phyloP scores from a whole-genome alignment of 1,284 basidiomycete genomes.

The Rhodofomes roseus region DNA sequence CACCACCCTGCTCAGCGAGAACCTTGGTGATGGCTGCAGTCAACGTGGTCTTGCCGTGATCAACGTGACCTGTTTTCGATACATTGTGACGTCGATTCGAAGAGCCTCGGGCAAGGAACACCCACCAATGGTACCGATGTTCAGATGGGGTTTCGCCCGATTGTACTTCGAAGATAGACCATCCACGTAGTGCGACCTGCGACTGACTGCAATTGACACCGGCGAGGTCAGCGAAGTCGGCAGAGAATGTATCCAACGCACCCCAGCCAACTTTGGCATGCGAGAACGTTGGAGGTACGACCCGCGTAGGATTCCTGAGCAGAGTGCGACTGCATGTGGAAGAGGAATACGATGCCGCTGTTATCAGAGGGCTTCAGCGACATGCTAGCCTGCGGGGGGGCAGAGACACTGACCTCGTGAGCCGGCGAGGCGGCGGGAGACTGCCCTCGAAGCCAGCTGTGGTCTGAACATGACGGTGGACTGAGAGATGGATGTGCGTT shows the following conservation, averaged over 20 bases:
- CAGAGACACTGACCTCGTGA: constrained; percentile 39
- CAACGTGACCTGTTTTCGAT: constrained; percentile 70
- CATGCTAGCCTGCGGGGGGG: not conserved
- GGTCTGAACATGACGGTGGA: constrained; percentile 35
- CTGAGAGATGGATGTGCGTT: constrained; percentile 6
- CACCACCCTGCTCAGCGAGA: constrained; percentile 77
- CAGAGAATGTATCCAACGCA: constrained; percentile 9
- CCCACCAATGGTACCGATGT: constrained; percentile 90
- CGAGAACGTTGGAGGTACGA: constrained; percentile 15
- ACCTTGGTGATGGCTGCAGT: constrained; percentile 99
- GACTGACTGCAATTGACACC: constrained; percentile 27
- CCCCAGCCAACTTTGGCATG: constrained; percentile 19
- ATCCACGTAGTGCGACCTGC: constrained; percentile 78
- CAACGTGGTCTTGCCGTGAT: constrained; percentile 95
- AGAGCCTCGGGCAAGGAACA: constrained; percentile 8
- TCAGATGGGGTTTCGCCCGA: constrained; percentile 93
- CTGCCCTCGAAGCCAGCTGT: constrained; percentile 47
- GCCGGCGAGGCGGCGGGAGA: constrained; percentile 46
- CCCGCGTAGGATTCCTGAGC: constrained; percentile 23
- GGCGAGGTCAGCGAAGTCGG: not conserved
- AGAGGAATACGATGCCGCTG: constrained; percentile 27
- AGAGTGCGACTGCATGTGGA: constrained; percentile 26
- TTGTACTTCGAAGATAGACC: constrained; percentile 62
- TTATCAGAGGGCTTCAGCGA: not conserved
- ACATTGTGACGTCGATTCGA: constrained; percentile 2